A percentile compares a stretch with the other conserved stretches of the same genome.
Conservation (phyloP, 2,329 filamentous ascomycete genomes). For the Exophiala viscosa region DNA sequence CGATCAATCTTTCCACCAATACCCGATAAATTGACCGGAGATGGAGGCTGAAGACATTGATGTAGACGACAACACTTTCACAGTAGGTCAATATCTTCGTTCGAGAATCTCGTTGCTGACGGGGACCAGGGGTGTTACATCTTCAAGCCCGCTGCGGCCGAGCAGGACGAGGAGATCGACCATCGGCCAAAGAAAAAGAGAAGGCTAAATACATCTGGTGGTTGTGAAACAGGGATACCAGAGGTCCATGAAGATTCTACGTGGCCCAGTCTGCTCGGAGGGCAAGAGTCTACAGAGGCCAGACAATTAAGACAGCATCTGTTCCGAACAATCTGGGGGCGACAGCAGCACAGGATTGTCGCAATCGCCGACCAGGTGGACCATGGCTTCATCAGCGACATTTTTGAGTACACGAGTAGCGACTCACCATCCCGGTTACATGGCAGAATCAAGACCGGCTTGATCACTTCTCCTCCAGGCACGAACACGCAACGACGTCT, state of each 20-base stretch:
- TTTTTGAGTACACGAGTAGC: slow-evolving; percentile 24
- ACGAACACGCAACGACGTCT: slow-evolving; percentile 14
- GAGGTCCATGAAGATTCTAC: slow-evolving; percentile 16
- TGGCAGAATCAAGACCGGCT: slow-evolving; percentile 16
- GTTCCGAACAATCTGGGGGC: slow-evolving; percentile 40
- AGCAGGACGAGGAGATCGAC: slow-evolving; percentile 19
- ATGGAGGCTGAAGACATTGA: slow-evolving; percentile 1
- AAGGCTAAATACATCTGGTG: slow-evolving; percentile 46
- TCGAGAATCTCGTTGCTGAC: background rate
- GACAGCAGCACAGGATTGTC: slow-evolving; percentile 39
- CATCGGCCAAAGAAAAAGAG: slow-evolving; percentile 56
- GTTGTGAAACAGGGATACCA: slow-evolving; percentile 6
- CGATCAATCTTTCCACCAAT: no score
- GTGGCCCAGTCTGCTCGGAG: slow-evolving; percentile 41
- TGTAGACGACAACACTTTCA: slow-evolving; percentile 17
- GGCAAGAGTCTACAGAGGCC: slow-evolving; percentile 34
- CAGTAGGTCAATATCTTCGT: slow-evolving; percentile 4
- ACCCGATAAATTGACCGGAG: background rate
- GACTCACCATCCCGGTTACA: background rate
- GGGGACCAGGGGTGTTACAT: slow-evolving; percentile 25
- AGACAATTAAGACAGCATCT: slow-evolving; percentile 35
- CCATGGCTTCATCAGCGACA: slow-evolving; percentile 36
- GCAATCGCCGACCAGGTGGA: slow-evolving; percentile 40
- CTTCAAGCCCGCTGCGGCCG: slow-evolving; percentile 17
- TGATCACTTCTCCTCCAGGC: slow-evolving; percentile 19